Conservation (phyloP, 2,329 filamentous ascomycete genomes). For the Aquanectria penicillioides region DNA sequence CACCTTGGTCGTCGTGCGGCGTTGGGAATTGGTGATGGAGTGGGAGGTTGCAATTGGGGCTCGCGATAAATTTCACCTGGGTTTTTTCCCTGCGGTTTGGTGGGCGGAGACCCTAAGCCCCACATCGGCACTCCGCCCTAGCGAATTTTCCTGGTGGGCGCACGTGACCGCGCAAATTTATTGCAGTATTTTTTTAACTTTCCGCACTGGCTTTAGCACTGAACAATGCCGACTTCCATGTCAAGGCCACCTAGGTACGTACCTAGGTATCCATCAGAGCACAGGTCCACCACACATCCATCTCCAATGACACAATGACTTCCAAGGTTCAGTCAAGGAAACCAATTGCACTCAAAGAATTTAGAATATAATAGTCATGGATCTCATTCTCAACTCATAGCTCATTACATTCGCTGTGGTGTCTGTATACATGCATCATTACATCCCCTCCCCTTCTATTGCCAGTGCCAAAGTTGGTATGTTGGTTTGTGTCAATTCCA, state of each 20-base stretch:
- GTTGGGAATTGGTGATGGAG: conserved; percentile 51
- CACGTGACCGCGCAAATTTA: too few relatives aligned
- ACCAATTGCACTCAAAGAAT: background rate
- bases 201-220: too few relatives aligned
- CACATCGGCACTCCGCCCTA: conserved; percentile 41
- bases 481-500: too few relatives aligned
- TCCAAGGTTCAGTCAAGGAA: background rate
- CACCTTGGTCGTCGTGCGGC: conserved; percentile 55
- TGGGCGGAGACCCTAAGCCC: conserved; percentile 54
- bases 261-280: too few relatives aligned
- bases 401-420: conserved; percentile 25
- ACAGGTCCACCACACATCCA: too few relatives aligned
- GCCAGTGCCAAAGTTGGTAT: background rate
- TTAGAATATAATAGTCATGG: conserved; percentile 14
- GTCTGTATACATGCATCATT: conserved; percentile 34
- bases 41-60: conserved; percentile 43
- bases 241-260: too few relatives aligned
- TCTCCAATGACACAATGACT: too few relatives aligned
- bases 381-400: conserved; percentile 30
- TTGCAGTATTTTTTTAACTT: too few relatives aligned
- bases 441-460: conserved; percentile 24
- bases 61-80: conserved; percentile 51
- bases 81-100: conserved; percentile 49
- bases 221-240: too few relatives aligned
- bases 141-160: conserved; percentile 31